A percentile compares a stretch with the other conserved stretches of the same genome.
These are phyloP conservation scores for Orbilia quercus DNA, from an alignment of 2,329 filamentous ascomycete species.

Conservation along the genomic window DNA sequence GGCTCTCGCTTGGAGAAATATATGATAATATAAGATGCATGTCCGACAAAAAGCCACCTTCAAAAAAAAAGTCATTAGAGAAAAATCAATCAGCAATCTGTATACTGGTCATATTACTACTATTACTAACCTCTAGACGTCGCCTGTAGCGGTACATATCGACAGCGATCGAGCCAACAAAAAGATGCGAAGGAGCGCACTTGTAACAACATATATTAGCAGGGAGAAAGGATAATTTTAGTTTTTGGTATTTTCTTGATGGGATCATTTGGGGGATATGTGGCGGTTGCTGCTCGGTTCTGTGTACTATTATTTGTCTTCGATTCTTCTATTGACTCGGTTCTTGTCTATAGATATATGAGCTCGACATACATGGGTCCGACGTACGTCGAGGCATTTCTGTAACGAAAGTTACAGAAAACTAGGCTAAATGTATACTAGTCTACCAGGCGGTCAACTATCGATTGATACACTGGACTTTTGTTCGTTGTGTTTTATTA, in stretches of 20 bases:
- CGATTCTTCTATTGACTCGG: too few relatives aligned
- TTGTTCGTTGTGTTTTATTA: background rate
- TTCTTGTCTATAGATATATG: background rate
- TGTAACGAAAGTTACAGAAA: too few relatives aligned
- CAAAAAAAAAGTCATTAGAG: background rate
- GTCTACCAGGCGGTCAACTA: background rate
- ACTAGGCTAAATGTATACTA: too few relatives aligned
- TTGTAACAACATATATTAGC: background rate
- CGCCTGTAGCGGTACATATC: background rate
- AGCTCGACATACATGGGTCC: too few relatives aligned
- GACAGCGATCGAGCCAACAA: background rate
- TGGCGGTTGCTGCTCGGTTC: too few relatives aligned
- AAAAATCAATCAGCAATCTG: slow-evolving; percentile 11
- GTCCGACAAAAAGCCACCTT: slow-evolving; percentile 13
- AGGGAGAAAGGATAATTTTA: background rate
- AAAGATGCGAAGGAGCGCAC: too few relatives aligned
- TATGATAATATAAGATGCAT: too few relatives aligned
- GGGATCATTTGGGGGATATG: too few relatives aligned
- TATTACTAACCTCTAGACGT: slow-evolving; percentile 3
- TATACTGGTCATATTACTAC: slow-evolving; percentile 29
- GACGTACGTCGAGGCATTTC: too few relatives aligned
- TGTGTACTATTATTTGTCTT: too few relatives aligned
- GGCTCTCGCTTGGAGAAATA: too few relatives aligned
- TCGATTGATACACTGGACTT: background rate
- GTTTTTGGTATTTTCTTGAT: too few relatives aligned